Base-by-base conservation (phyloP, 345 rosid genomes). In the Pistacia vera region DNA sequence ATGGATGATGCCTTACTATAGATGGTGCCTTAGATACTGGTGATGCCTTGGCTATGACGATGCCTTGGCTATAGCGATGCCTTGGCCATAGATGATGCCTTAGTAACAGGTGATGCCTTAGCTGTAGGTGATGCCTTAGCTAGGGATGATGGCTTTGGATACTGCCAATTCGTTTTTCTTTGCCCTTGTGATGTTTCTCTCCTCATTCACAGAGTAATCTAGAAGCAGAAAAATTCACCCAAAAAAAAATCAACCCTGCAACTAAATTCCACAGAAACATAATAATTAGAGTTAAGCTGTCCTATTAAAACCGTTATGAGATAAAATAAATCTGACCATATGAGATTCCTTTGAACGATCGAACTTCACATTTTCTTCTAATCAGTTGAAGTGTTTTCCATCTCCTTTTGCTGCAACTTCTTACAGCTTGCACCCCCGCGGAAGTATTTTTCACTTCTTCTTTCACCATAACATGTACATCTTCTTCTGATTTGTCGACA, bases 241-340 rank as follows among this genome's bases (percentile, higher is more conserved):
- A 63, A 14, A n/a, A n/a, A 41, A 20, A 75, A 11, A 73, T 41
- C 61, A 72, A 28, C 54, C 9, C 60, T 38, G 72, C 41, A 64
- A 33, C 30, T 57, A 74, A 63, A 10, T 30, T 60, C 51, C 72
- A 66, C 38, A 54, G 7, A 77, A 14, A 20, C 11, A 70, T 3
- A 52, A 38, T 56, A 52, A 73, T 44, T 46, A 52, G 25, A 67
- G n/a, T 41, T 56, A 59, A 22, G 44, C 30, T 73, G 69, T 62
- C 22, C 58, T 35, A 46, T 35, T 20, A 2, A 44, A 66, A 17
- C 36, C 74, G 11, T 35, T 30, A 60, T 22, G 30, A 14, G 33
- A 41, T n/a, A n/a, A 38, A 36, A 22, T 30, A 61, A 71, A n/a
- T 61, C n/a, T 35, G 73, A 95, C 99, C 97, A 87, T 87, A 35